Conservation (phyloP, 306 rosid genomes). For the Ochetophila trinervis region DNA sequence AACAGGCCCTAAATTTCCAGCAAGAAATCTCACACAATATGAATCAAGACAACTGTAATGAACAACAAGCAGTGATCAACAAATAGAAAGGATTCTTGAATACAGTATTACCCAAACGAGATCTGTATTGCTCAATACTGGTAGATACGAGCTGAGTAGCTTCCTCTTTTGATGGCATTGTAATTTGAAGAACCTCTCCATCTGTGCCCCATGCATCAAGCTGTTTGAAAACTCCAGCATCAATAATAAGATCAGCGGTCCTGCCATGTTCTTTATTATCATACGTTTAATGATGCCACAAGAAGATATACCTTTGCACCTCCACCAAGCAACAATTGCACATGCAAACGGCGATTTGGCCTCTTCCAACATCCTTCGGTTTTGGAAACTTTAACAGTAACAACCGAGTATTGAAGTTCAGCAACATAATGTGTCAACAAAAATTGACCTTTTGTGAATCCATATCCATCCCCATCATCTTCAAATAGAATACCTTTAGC, state of each 20-base stretch:
- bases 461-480: slow-evolving; percentile 96
- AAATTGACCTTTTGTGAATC: slow-evolving; percentile 65
- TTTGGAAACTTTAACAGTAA: slow-evolving; percentile 57
- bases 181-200: slow-evolving; percentile 70
- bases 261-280: background rate
- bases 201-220: slow-evolving; percentile 75
- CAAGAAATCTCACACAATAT: no score
- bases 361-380: slow-evolving; percentile 83
- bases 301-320: slow-evolving; percentile 69
- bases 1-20: no score
- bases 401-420: slow-evolving; percentile 53
- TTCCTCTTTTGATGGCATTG: slow-evolving; percentile 65
- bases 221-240: slow-evolving; percentile 36
- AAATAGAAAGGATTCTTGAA: background rate
- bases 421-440: slow-evolving; percentile 78
- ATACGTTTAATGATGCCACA: slow-evolving; percentile 17
- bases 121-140: slow-evolving; percentile 51
- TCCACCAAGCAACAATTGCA: slow-evolving; percentile 77
- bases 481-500: slow-evolving; percentile 87
- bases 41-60: no score
- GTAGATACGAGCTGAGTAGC: slow-evolving; percentile 55
- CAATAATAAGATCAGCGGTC: background rate
- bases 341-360: slow-evolving; percentile 66
- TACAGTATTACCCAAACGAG: slow-evolving; percentile 45
- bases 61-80: no score